phyloP scores from a whole-genome alignment of 2,329 filamentous ascomycete species.

The Dothideomycetes sp. region DNA sequence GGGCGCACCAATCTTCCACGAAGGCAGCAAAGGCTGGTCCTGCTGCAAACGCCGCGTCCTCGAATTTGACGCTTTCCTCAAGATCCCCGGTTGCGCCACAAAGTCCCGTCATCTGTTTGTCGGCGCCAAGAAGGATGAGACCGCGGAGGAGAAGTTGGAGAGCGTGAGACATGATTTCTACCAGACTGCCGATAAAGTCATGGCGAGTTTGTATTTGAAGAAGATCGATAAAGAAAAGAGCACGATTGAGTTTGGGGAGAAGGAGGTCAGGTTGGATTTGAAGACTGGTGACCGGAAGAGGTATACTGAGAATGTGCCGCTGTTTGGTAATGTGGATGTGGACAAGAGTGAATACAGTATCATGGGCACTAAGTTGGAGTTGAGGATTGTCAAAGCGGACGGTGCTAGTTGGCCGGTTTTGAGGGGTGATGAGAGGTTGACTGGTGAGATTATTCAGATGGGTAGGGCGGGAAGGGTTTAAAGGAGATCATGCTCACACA shows the following conservation, averaged over 20 bases:
- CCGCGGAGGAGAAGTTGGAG: conserved; percentile 65
- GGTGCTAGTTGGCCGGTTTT: conserved; percentile 77
- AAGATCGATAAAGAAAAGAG: conserved; percentile 83
- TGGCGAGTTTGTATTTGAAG: conserved; percentile 89
- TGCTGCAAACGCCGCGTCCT: conserved; percentile 93
- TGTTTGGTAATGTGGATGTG: conserved; percentile 69
- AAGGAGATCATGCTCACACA: no score
- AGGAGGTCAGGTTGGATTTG: conserved; percentile 65
- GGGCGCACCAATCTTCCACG: conserved; percentile 86
- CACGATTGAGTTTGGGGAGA: conserved; percentile 57
- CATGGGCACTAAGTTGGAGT: conserved; percentile 80
- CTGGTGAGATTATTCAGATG: conserved; percentile 79
- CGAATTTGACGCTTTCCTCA: conserved; percentile 97
- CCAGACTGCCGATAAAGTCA: conserved; percentile 76
- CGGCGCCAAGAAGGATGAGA: conserved; percentile 50
- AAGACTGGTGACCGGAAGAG: conserved; percentile 80
- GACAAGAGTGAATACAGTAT: conserved; percentile 70
- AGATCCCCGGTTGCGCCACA: conserved; percentile 80
- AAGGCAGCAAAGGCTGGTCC: conserved; percentile 94
- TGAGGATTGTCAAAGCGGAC: conserved; percentile 64
- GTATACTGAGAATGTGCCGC: conserved; percentile 62
- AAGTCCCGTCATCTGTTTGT: conserved; percentile 79
- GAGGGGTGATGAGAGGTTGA: conserved; percentile 63
- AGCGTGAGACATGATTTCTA: conserved; percentile 87
- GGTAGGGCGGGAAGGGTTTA: conserved; percentile 60